These are phyloP conservation scores for Agaricus subrufescens DNA, from an alignment of 768 basidiomycete species.

Conservation along the genomic window DNA sequence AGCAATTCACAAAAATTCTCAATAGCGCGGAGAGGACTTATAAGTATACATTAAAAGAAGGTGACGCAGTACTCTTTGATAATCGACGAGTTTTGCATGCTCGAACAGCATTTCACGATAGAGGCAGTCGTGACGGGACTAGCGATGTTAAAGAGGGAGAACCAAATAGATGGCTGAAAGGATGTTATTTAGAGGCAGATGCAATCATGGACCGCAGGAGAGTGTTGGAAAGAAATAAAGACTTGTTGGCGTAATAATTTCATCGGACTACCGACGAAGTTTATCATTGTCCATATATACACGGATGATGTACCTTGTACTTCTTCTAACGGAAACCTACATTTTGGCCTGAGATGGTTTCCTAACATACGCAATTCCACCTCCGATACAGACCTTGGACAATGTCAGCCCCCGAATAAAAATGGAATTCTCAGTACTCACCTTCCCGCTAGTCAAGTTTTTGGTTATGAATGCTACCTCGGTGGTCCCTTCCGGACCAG, in stretches of 20 bases:
- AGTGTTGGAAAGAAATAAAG: constrained; percentile 29
- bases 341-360: constrained; percentile 31
- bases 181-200: constrained; percentile 75
- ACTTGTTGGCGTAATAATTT: too few species aligned
- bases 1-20: constrained; percentile 53
- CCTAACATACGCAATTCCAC: constrained; percentile 60
- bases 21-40: constrained; percentile 48
- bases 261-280: too few species aligned
- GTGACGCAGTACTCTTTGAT: constrained; percentile 88
- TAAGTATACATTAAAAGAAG: constrained; percentile 68
- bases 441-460: constrained; percentile 57
- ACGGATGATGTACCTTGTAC: background rate
- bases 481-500: constrained; percentile 51
- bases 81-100: constrained; percentile 90
- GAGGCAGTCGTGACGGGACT: constrained; percentile 18
- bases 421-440: background rate
- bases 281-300: background rate
- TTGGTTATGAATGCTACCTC: constrained; percentile 64
- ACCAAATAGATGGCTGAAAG: constrained; percentile 84
- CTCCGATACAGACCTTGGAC: constrained; percentile 40
- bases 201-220: constrained; percentile 56
- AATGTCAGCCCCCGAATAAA: background rate
- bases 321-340: constrained; percentile 7
- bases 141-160: constrained; percentile 34
- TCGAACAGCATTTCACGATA: constrained; percentile 65